Conservation (phyloP, 2,329 filamentous ascomycete species). For the Pyricularia grisea region DNA sequence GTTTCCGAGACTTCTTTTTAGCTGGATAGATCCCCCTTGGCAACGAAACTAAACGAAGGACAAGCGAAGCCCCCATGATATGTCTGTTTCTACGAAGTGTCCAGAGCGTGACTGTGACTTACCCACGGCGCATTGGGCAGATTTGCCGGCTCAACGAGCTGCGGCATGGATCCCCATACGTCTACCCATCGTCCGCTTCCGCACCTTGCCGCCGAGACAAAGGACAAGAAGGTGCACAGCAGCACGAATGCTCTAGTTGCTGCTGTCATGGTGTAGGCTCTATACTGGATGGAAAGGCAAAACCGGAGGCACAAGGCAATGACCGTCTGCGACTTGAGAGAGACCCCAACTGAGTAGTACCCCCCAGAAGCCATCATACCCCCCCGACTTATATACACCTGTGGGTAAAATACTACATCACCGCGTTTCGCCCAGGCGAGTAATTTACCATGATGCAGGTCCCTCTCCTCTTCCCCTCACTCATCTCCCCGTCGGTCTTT, state of each 20-base stretch:
- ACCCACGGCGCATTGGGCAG: conserved; percentile 48
- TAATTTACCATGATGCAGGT: background rate
- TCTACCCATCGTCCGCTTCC: conserved; percentile 37
- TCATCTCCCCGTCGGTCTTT: background rate
- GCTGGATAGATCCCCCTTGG: background rate
- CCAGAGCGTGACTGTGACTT: conserved; percentile 17
- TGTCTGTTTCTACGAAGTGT: background rate
- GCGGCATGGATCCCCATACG: conserved; percentile 54
- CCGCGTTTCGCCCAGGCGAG: background rate
- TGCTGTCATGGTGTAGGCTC: background rate
- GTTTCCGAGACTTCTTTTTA: background rate
- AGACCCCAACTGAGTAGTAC: too few relatives aligned
- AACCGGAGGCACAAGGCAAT: background rate
- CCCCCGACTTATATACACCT: background rate
- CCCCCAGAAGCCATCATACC: too few relatives aligned
- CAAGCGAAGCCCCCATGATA: background rate
- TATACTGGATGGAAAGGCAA: background rate
- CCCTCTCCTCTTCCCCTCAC: background rate
- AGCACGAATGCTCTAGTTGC: background rate
- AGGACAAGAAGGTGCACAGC: conserved; percentile 3
- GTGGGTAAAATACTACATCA: background rate
- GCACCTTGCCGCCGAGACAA: background rate
- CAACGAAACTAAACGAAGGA: too few relatives aligned
- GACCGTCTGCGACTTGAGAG: background rate
- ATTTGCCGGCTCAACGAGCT: conserved; percentile 49